Conservation (phyloP, 352 stramenopile genomes). For the Pythium periplocum region DNA sequence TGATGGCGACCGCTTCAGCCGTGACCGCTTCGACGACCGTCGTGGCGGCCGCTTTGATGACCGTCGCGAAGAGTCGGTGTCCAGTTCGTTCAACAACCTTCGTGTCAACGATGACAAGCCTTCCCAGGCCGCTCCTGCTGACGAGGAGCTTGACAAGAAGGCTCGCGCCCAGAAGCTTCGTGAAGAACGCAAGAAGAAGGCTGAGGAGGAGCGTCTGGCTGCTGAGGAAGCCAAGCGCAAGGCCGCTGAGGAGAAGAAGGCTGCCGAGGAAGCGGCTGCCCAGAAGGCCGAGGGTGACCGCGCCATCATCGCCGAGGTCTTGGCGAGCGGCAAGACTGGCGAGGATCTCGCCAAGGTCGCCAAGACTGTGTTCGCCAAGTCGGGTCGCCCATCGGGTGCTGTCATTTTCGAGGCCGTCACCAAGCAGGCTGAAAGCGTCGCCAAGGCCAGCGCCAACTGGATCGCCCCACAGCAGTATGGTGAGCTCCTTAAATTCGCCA, state of each 20-base stretch:
- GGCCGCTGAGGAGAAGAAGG: conserved; percentile 55
- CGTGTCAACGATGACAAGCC: conserved; percentile 28
- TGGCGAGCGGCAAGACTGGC: conserved; percentile 59
- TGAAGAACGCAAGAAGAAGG: conserved; percentile 81
- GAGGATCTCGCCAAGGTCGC: conserved; percentile 48
- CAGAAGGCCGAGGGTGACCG: conserved; percentile 48
- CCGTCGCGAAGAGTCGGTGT: conserved; percentile 26
- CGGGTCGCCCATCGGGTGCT: conserved; percentile 30
- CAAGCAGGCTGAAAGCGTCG: conserved; percentile 47
- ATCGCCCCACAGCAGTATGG: conserved; percentile 59
- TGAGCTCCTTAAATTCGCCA: conserved; percentile 46
- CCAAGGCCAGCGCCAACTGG: conserved; percentile 79
- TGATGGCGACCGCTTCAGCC: conserved; percentile 6
- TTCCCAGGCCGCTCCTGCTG: conserved; percentile 1
- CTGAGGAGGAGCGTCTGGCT: conserved; percentile 61
- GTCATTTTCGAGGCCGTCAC: conserved; percentile 58
- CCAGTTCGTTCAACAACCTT: conserved; percentile 35
- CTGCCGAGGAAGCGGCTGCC: conserved; percentile 35
- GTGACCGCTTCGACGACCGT: conserved; percentile 21
- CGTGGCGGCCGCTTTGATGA: conserved; percentile 23
- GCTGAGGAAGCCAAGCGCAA: conserved; percentile 60
- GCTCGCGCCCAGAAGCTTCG: conserved; percentile 45
- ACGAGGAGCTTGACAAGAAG: conserved; percentile 48
- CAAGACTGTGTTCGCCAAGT: conserved; percentile 48
- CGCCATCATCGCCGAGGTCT: conserved; percentile 51